Base-by-base conservation (phyloP, 2,329 filamentous ascomycete genomes). In the Penicillium digitatum region DNA sequence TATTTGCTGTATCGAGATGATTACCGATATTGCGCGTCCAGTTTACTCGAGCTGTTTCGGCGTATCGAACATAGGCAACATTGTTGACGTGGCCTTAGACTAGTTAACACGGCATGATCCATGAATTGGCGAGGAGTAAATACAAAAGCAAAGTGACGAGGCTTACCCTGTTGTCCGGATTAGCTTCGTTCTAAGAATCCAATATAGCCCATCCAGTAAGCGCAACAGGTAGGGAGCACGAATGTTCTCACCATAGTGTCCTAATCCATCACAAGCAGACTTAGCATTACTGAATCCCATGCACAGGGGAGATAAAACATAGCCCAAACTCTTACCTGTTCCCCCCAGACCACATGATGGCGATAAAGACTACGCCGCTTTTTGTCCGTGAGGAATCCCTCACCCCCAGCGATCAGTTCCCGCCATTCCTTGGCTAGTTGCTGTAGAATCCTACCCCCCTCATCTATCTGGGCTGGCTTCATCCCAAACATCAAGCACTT, bases 81-180 rank as follows among this genome's bases (percentile, higher is more conserved):
- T 95, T 95, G 71, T 95, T 96, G 46, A 96, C 87, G 72, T 96
- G 90, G 46, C 85, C 83, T 85, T 76, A 35, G 10, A n/a, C 14
- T 29, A 40, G 24, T 62, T 48, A 50, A 54, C 37, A 42, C 18
- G 7, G 24, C 3, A 43, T 12, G 9, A n/a, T 12, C 8, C 0
- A 34, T 16, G 3, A 2, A n/a, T 1, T 20, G 24, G n/a, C 10
- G 12, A 27, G 11, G 10, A 35, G 3, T 0, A 32, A 11, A 46
- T 14, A n/a, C 2, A 31, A n/a, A 54, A 38, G n/a, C 27, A 38
- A 47, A 43, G 43, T 12, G 14, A 22, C 3, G 43, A 24, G 24
- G 31, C 48, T 56, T 69, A 72, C 69, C 69, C 69, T 71, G 47
- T 47, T 22, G 27, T 14, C 5, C 3, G 5, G 22, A 46, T 65